Evolutionary conservation across 169 alveolate genomes (phyloP).

Genomic region (Eimeria tenella): DNA sequence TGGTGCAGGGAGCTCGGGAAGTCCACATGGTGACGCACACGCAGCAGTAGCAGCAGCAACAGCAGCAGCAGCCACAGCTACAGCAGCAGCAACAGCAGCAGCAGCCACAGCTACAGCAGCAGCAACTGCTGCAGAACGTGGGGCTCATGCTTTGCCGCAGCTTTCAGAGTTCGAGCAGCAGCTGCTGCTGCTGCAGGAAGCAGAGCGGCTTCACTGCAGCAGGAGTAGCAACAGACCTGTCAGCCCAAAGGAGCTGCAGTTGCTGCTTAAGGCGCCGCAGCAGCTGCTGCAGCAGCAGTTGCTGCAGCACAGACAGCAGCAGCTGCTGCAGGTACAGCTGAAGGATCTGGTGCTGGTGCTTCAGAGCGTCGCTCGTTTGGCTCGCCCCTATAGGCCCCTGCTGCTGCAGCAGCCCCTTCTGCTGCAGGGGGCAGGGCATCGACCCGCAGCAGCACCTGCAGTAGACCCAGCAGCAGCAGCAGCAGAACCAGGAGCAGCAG

Average conservation of each 20-base stretch:
- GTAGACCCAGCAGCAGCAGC: slow-evolving; percentile 11
- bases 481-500: slow-evolving; percentile 20
- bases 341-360: not conserved
- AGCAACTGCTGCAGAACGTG: not conserved
- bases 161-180: not conserved
- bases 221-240: slow-evolving; percentile 9
- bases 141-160: not conserved
- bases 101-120: not conserved
- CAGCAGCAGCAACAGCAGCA: not conserved
- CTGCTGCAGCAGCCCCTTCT: slow-evolving; percentile 37
- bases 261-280: not conserved
- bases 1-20: no score
- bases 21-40: no score
- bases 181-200: slow-evolving; percentile 36
- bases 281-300: slow-evolving; percentile 33
- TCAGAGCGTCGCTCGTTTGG: not conserved
- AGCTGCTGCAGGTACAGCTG: slow-evolving; percentile 6
- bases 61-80: not conserved
- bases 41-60: not conserved
- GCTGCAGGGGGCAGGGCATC: slow-evolving; percentile 7
- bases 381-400: slow-evolving; percentile 21
- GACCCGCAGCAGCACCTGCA: not conserved
- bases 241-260: slow-evolving; percentile 25
- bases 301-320: slow-evolving; percentile 18
- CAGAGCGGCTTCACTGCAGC: slow-evolving; percentile 15